Base-by-base conservation (phyloP, 345 rosid species). In the Aegle marmelos region DNA sequence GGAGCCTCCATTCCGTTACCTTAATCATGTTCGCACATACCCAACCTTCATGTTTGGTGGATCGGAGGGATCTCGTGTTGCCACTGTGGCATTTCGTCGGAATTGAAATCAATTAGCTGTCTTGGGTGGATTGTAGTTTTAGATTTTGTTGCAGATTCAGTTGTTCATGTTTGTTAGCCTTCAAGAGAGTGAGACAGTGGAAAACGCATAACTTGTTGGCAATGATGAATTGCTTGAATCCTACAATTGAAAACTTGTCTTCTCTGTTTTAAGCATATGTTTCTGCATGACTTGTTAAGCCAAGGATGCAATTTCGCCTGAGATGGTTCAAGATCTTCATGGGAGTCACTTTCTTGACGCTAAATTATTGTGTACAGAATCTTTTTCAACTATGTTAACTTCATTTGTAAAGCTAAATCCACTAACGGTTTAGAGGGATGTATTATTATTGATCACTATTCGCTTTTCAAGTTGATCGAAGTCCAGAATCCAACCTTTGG, bases 11-110 rank as follows among this genome's bases (percentile, higher is more conserved):
- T 96, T 92, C 74, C 88, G 79, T 74, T 92, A 94, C 79, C 81
- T 94, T 8, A 85, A 85, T 83, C 99, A 94, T 57, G 97, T 96
- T 74, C 89, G 93, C 68, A 87, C 95, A 4, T 91, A 91, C 82
- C 99, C 98, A 0, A 92, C 98, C 16, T 94, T 92, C 87, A 90
- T 85, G 90, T 92, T 94, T 74, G 97, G 97, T 54, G 99, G 98
- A 31, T 79, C 88, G 4, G 89, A 88, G 8, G 98, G 99, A 78
- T 91, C 98, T 3, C 97, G 97, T 65, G 98, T 94, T 63, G 94
- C 99, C 37, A 96, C 98, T 0, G 98, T 92, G 70, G 99, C 98
- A 7, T 92, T 96, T 78, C 87, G 89, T 57, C 88, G 93, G 77
- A 87, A 81, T 81, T 93, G 85, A 88, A 76, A 74, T 61, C 64